These are phyloP conservation scores for Coemansia sp. DNA, from an alignment of 192 early-diverging fungal species.

Conservation along the genomic window DNA sequence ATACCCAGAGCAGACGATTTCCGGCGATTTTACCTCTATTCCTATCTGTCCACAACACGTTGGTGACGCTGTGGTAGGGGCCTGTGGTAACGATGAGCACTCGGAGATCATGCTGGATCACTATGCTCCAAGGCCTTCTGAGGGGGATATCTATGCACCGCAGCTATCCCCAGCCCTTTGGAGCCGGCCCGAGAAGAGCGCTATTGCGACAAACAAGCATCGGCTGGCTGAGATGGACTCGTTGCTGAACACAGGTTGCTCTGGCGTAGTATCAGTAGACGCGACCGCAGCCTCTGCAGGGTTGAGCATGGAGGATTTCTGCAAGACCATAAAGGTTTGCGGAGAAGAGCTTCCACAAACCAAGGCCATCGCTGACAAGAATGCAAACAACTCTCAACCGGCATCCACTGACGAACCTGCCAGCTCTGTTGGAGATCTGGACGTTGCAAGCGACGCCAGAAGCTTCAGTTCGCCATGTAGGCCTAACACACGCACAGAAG, in stretches of 20 bases:
- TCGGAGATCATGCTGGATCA: neutral
- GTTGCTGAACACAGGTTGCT: neutral
- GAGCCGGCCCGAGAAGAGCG: slow-evolving; percentile 1
- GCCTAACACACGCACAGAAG: neutral
- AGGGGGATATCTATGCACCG: neutral
- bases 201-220: neutral
- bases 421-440: neutral
- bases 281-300: neutral
- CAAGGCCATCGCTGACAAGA: neutral
- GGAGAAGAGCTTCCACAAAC: neutral
- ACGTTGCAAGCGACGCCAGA: neutral
- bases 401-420: neutral
- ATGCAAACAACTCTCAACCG: neutral
- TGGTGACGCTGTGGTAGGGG: neutral
- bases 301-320: neutral
- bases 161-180: neutral
- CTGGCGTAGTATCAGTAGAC: neutral
- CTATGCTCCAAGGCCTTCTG: neutral
- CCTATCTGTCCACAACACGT: neutral
- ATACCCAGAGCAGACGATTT: neutral
- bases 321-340: neutral
- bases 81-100: neutral
- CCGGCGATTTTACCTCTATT: neutral
- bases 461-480: neutral
- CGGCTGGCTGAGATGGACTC: neutral